Evolutionary conservation across 352 stramenopile genomes (phyloP), one percentile per base, ranked within the genome.

Genomic region (Globisporangium uncinulatum): DNA sequence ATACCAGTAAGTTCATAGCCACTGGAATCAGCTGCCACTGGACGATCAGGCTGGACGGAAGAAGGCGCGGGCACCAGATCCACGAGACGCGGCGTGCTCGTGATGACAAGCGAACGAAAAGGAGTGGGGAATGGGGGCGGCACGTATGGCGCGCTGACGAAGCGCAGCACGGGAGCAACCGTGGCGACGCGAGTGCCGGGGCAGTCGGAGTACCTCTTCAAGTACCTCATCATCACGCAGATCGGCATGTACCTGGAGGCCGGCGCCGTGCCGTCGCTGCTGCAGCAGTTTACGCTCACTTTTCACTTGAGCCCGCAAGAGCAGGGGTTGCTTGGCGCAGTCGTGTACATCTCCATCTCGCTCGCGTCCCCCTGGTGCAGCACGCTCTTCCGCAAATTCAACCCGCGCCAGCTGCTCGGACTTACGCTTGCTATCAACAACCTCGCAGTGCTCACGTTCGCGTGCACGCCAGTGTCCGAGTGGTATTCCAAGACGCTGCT

Each of bases 241-340:
- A 77, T 94, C 34, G 90, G 80, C 63, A 89, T 94, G 72, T 95
- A 95, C 61, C 67, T 94, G 39, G 86, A 95, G 60, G 86, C 86
- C 6, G 86, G 86, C 54, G 86, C 85, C 15, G 83, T 95, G 63
- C 84, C 84, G 37, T 85, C 86, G 48, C 68, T 94, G 37, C 73
- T 95, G 52, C 71, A 92, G 65, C 70, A 91, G 51, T 91, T 94
- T 60, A 87, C 86, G 49, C 70, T 86, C 51, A 85, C 80, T 19
- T 95, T 93, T 64, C 63, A 67, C 4, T 67, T 94, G 4, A 87
- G 69, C 50, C 81, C 84, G 19, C 74, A 92, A 46, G 78, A 93
- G 57, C 86, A 95, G 59, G 86, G 86, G 0, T 65, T 94, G 37
- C 69, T 95, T 5, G 86, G 85, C 29, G 85, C 83, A 8, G 68